Evolutionary conservation across 129 eudicot genomes (phyloP).

Genomic region (Oenanthe sinensis): DNA sequence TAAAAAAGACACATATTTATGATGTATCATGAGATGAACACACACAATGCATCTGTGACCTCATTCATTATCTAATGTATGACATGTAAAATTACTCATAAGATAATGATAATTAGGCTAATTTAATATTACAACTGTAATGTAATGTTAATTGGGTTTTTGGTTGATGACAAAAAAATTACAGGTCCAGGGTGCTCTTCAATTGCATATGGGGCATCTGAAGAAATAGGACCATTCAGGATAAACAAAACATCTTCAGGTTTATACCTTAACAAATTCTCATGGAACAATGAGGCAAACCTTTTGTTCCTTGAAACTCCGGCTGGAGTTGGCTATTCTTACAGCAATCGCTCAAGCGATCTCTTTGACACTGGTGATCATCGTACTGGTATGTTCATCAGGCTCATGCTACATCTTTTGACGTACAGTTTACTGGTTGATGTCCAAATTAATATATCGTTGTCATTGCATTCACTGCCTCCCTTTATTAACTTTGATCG

Average conservation of each 20-base stretch:
- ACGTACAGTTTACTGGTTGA: neutral
- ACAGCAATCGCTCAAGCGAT: constrained; percentile 71
- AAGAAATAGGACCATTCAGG: constrained; percentile 91
- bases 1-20: neutral
- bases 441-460: neutral
- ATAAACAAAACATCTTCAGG: constrained; percentile 67
- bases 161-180: neutral
- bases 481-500: neutral
- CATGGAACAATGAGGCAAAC: constrained; percentile 87
- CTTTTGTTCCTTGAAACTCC: constrained; percentile 89
- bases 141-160: neutral
- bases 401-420: neutral
- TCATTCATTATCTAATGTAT: neutral
- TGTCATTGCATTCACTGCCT: neutral
- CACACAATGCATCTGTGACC: neutral
- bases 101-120: neutral
- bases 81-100: neutral
- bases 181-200: constrained; percentile 98
- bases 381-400: constrained; percentile 59
- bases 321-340: constrained; percentile 97
- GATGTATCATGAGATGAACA: neutral
- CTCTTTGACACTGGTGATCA: constrained; percentile 78
- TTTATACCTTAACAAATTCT: constrained; percentile 61
- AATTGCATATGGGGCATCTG: constrained; percentile 97
- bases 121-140: neutral